These are phyloP conservation scores for Pochonia chlamydosporia DNA, from an alignment of 2,329 filamentous ascomycete species.

Conservation along the genomic window DNA sequence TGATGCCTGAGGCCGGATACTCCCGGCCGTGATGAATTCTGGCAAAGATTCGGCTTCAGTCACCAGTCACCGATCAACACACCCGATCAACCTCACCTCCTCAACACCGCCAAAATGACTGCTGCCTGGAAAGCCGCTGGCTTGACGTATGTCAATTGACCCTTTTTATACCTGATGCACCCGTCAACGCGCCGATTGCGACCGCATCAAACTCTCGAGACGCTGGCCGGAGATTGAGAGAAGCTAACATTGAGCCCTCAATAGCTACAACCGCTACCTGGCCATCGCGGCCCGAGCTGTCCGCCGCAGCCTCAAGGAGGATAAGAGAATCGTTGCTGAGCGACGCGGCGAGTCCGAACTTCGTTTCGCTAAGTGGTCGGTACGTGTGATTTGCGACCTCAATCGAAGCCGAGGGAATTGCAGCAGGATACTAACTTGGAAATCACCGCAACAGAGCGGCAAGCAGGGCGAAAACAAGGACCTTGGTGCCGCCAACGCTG, in stretches of 20 bases:
- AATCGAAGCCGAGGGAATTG: slow-evolving; percentile 12
- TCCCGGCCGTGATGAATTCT: slow-evolving; percentile 24
- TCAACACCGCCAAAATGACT: slow-evolving; percentile 67
- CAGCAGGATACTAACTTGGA: slow-evolving; percentile 12
- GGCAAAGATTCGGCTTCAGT: slow-evolving; percentile 29
- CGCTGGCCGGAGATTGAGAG: background rate
- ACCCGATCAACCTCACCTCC: slow-evolving; percentile 13
- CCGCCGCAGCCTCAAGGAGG: slow-evolving; percentile 95
- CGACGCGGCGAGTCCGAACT: slow-evolving; percentile 85
- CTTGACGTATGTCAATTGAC: slow-evolving; percentile 69
- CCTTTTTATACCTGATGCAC: slow-evolving; percentile 5
- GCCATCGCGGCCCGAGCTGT: slow-evolving; percentile 90
- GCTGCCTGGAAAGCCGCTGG: slow-evolving; percentile 98
- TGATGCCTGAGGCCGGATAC: slow-evolving; percentile 26
- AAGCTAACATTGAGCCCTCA: slow-evolving; percentile 7
- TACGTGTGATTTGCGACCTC: slow-evolving; percentile 35
- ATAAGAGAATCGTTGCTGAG: slow-evolving; percentile 81
- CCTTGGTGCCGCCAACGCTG: slow-evolving; percentile 53
- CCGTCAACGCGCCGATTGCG: background rate
- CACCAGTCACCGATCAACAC: slow-evolving; percentile 24
- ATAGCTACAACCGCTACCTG: slow-evolving; percentile 99
- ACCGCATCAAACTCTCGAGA: background rate
- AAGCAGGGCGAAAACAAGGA: slow-evolving; percentile 85
- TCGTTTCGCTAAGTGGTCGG: slow-evolving; percentile 91
- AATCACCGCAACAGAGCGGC: slow-evolving; percentile 66